phyloP scores from a whole-genome alignment of 208 protist genomes.

The Trichomonas vaginalis region DNA sequence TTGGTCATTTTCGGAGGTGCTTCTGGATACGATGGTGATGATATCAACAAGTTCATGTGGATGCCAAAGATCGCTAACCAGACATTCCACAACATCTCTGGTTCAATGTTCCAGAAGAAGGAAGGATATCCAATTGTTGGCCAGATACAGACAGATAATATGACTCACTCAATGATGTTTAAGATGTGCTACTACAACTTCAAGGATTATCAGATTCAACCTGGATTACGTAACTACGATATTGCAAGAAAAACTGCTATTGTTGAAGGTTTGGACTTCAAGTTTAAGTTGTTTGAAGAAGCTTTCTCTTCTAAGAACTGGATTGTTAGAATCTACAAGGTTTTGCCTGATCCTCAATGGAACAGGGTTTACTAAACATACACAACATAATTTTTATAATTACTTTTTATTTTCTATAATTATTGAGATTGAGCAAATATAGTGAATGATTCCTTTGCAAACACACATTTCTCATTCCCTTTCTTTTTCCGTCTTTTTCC shows the following conservation, averaged over 20 bases:
- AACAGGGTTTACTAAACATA: slow-evolving; percentile 1
- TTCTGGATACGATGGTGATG: slow-evolving; percentile 62
- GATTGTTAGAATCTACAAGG: slow-evolving; percentile 83
- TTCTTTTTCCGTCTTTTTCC: too few relatives aligned
- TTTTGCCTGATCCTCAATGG: slow-evolving; percentile 34
- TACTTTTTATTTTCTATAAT: too few relatives aligned
- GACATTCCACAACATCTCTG: background rate
- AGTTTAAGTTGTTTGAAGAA: slow-evolving; percentile 51
- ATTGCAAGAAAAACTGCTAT: background rate
- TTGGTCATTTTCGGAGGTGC: slow-evolving; percentile 76
- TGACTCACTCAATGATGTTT: background rate
- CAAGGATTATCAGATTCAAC: background rate
- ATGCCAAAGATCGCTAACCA: slow-evolving; percentile 43
- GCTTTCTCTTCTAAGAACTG: slow-evolving; percentile 75
- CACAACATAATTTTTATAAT: too few relatives aligned
- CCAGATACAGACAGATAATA: background rate
- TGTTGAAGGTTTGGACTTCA: too few relatives aligned
- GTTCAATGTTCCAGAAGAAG: background rate
- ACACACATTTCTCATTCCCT: too few relatives aligned
- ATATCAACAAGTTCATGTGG: slow-evolving; percentile 88
- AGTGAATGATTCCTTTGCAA: too few relatives aligned
- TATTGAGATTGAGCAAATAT: too few relatives aligned
- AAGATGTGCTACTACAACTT: background rate
- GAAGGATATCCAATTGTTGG: background rate
- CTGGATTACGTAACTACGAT: too few relatives aligned